A percentile compares a stretch with the other conserved stretches of the same genome.
Conservation (phyloP, 2,329 filamentous ascomycete genomes). For the Fusarium sp. region DNA sequence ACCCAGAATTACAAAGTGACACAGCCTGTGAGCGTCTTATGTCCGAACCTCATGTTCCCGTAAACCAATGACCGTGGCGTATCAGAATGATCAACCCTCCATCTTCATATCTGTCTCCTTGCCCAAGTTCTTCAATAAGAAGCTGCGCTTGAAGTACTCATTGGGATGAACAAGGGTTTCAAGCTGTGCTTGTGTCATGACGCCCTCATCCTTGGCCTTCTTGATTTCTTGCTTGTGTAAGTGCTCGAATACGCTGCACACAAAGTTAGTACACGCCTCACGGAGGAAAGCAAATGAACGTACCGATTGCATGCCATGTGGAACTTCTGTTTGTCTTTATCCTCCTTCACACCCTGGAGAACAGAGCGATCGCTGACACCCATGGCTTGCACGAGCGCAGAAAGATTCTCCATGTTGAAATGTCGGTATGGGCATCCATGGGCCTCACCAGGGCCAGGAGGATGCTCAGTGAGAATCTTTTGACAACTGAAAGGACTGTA, state of each 20-base stretch:
- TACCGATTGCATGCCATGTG: constrained; percentile 96
- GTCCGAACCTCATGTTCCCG: constrained; percentile 41
- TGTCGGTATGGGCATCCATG: constrained; percentile 98
- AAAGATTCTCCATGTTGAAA: constrained; percentile 89
- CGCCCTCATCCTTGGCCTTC: constrained; percentile 79
- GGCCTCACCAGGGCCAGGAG: constrained; percentile 86
- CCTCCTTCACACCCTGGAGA: constrained; percentile 84
- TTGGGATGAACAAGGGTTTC: constrained; percentile 98
- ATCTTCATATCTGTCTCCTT: constrained; percentile 69
- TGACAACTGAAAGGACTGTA: constrained; percentile 95
- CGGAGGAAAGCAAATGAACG: constrained; percentile 40
- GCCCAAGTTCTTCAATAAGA: constrained; percentile 83
- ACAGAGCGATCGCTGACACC: constrained; percentile 84
- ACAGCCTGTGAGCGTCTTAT: constrained; percentile 11
- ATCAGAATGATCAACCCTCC: constrained; percentile 59
- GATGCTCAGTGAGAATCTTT: constrained; percentile 91
- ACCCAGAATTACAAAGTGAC: constrained; percentile 24
- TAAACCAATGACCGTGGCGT: constrained; percentile 1
- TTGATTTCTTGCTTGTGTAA: constrained; percentile 84
- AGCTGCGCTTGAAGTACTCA: constrained; percentile 97
- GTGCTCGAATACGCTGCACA: constrained; percentile 83
- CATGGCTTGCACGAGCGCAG: constrained; percentile 78
- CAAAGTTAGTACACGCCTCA: constrained; percentile 7
- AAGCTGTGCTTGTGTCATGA: constrained; percentile 80
- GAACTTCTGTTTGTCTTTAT: constrained; percentile 88